Percentiles rank a stretch among this genome's conserved stretches.
phyloP scores from a whole-genome alignment of 805 yeast genomes.

The Pichia gijzeniarum region DNA sequence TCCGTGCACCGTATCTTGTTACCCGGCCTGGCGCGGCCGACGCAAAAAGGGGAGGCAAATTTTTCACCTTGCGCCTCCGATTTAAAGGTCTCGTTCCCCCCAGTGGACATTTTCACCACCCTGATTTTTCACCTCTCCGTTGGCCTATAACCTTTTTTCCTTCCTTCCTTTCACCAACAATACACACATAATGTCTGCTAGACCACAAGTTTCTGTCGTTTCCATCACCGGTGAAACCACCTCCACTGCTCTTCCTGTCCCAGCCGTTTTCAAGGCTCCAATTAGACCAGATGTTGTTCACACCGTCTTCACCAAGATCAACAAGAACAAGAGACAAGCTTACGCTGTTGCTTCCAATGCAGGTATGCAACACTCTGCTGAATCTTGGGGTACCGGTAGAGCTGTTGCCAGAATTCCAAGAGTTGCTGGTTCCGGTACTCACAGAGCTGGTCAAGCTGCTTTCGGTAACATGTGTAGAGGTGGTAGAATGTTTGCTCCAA shows the following conservation, averaged over 20 bases:
- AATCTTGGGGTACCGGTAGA: conserved; percentile 99
- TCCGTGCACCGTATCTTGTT: too few species aligned
- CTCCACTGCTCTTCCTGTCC: conserved; percentile 80
- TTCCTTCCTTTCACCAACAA: too few species aligned
- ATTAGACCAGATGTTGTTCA: conserved; percentile 99
- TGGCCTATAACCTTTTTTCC: too few species aligned
- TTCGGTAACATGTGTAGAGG: conserved; percentile 99
- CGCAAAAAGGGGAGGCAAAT: neutral
- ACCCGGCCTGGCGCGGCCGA: too few species aligned
- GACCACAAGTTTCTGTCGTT: conserved; percentile 97
- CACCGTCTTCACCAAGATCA: conserved; percentile 95
- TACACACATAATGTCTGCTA: conserved; percentile 33
- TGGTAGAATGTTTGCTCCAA: conserved; percentile 99
- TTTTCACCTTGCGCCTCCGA: neutral
- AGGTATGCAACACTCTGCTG: conserved; percentile 99
- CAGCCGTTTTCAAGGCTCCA: conserved; percentile 99
- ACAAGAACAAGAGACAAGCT: conserved; percentile 99
- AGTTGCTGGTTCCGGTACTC: conserved; percentile 99
- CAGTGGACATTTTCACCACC: too few species aligned
- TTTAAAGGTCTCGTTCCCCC: too few species aligned
- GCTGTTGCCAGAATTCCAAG: conserved; percentile 99
- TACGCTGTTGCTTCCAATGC: conserved; percentile 99
- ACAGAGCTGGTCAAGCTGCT: conserved; percentile 99
- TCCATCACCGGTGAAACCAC: conserved; percentile 79
- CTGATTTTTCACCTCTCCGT: too few species aligned